Percentiles rank a stretch among this genome's conserved stretches.
Evolutionary conservation across 2,329 filamentous ascomycete species (phyloP).

Genomic region (Microcyclosporella mali): DNA sequence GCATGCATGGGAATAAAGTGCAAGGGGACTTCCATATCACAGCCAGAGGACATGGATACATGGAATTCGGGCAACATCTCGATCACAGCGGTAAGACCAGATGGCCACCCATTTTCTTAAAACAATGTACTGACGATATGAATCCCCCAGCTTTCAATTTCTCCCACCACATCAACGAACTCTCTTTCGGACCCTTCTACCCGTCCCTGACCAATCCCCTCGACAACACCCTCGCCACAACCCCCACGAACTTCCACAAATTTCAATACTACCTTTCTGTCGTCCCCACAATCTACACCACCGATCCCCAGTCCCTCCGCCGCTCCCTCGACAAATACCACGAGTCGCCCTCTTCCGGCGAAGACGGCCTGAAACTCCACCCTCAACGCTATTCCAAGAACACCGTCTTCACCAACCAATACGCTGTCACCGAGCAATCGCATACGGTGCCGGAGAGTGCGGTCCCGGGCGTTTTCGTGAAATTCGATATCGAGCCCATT

Average conservation of each 20-base stretch:
- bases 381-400: slow-evolving; percentile 39
- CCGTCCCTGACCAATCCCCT: slow-evolving; percentile 89
- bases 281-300: slow-evolving; percentile 85
- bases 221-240: slow-evolving; percentile 77
- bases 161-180: slow-evolving; percentile 89
- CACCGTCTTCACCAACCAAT: slow-evolving; percentile 89
- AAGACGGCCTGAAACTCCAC: slow-evolving; percentile 29
- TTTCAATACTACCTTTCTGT: slow-evolving; percentile 97
- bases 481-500: slow-evolving; percentile 97
- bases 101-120: no score
- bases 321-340: slow-evolving; percentile 23
- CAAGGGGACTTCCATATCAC: slow-evolving; percentile 98
- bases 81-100: slow-evolving; percentile 66
- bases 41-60: slow-evolving; percentile 89
- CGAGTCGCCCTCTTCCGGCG: slow-evolving; percentile 39
- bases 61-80: slow-evolving; percentile 70
- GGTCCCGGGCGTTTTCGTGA: slow-evolving; percentile 92
- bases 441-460: slow-evolving; percentile 60
- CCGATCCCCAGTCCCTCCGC: slow-evolving; percentile 39
- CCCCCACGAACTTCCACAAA: slow-evolving; percentile 77
- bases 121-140: no score
- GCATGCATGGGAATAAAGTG: slow-evolving; percentile 87
- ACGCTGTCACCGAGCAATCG: slow-evolving; percentile 88
- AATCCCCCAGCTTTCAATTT: slow-evolving; percentile 95
- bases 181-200: slow-evolving; percentile 96